These are phyloP conservation scores for Mariannaea sp. DNA, from an alignment of 2,329 filamentous ascomycete species.

Conservation along the genomic window DNA sequence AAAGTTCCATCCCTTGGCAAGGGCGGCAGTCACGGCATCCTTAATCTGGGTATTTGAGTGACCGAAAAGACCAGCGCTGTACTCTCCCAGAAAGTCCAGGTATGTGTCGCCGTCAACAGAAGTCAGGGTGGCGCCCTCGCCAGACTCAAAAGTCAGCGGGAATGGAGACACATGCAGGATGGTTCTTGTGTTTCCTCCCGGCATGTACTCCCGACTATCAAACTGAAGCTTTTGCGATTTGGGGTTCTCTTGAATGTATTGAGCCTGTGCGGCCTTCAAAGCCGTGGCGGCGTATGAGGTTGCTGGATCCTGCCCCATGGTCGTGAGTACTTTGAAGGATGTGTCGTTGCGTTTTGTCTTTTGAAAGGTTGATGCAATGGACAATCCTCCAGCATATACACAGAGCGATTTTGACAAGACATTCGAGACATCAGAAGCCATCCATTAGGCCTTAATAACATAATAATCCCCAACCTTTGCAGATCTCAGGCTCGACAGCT, in stretches of 20 bases:
- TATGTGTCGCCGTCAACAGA: constrained; percentile 46
- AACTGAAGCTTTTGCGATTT: not conserved
- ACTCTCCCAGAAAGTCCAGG: constrained; percentile 62
- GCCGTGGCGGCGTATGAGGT: not conserved
- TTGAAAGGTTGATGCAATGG: too few species aligned
- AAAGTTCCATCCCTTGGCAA: constrained; percentile 53
- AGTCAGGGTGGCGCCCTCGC: constrained; percentile 23
- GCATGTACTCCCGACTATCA: constrained; percentile 9
- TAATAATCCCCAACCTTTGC: too few species aligned
- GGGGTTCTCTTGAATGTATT: not conserved
- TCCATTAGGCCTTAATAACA: too few species aligned
- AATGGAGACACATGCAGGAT: constrained; percentile 43
- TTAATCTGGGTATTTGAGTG: constrained; percentile 60
- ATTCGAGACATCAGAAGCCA: too few species aligned
- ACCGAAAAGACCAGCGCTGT: constrained; percentile 64
- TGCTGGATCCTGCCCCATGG: not conserved
- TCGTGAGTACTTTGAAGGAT: not conserved
- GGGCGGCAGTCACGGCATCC: constrained; percentile 47
- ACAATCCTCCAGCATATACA: too few species aligned
- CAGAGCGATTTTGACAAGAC: too few species aligned
- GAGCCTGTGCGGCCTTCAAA: not conserved
- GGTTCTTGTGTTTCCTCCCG: constrained; percentile 47
- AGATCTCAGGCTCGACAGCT: too few species aligned
- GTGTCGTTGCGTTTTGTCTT: too few species aligned
- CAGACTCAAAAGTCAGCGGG: constrained; percentile 33